A percentile compares a stretch with the other conserved stretches of the same genome.
Conservation (phyloP, 192 early-diverging fungal genomes). For the Coemansia sp. region DNA sequence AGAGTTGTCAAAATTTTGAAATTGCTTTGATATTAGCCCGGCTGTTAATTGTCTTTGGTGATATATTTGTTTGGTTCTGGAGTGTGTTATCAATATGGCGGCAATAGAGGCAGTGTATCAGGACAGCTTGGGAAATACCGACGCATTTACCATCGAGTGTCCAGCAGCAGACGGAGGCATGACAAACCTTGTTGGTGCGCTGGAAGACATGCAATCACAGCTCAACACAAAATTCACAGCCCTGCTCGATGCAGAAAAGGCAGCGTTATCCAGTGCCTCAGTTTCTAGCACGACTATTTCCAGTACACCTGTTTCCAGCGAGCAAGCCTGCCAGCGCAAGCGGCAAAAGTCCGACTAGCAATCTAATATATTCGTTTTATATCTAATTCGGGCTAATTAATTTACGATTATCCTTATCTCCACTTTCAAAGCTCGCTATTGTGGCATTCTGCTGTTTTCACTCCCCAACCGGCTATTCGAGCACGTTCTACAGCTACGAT, state of each 20-base stretch:
- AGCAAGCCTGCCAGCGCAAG: conserved; percentile 3
- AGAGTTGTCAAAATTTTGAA: too few species aligned
- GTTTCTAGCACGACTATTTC: background rate
- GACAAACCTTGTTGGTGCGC: conserved; percentile 11
- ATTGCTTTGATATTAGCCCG: too few species aligned
- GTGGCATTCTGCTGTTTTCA: background rate
- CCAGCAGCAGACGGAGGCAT: background rate
- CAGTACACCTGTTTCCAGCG: background rate
- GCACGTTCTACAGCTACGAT: background rate
- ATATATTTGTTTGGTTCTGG: too few species aligned
- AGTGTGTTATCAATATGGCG: background rate
- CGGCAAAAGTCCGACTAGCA: background rate
- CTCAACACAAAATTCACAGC: conserved; percentile 36
- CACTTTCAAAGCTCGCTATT: background rate
- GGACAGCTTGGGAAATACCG: background rate
- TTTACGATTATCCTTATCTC: background rate
- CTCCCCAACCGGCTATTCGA: background rate
- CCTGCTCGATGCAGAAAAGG: conserved; percentile 33
- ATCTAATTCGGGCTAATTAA: background rate
- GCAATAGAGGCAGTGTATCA: conserved; percentile 21
- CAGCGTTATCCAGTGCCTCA: background rate
- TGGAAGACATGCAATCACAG: conserved; percentile 21
- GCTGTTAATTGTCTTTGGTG: too few species aligned
- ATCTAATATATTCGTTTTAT: too few species aligned
- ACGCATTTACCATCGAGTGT: conserved; percentile 16